Evolutionary conservation across 768 basidiomycete genomes (phyloP), one percentile per base, ranked within the genome.

Genomic region (Gymnopilus junonius): DNA sequence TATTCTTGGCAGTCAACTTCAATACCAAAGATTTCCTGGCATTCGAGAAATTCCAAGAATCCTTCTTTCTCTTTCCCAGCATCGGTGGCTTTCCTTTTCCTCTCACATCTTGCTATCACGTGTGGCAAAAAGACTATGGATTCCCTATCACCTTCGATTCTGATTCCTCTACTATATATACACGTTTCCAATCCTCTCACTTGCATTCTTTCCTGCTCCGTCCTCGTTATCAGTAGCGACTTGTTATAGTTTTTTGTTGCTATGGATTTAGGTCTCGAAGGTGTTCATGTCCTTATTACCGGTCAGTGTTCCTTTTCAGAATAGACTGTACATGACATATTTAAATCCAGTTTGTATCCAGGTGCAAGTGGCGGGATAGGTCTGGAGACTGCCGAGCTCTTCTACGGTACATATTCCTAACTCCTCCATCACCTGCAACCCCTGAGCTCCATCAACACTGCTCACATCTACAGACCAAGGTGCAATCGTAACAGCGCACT

Each of bases 291-390:
- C 39, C 79, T 92, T 17, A 80, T 91, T 29, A 91, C 90, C 62
- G 90, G 90, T 88, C 48, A 42, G 72, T 50, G 2, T 54, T 53
- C n/a, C 3, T 53, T 21, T 25, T 8, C 8, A 12, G 32, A 5
- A 39, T 50, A 8, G 15, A 1, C 20, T 20, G 12, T 4, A 21
- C 32, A 14, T n/a, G n/a, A n/a, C 35, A 29, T 23, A 25, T 8
- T 40, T 3, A 53, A 2, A 25, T 31, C 7, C 55, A 14, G 27
- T 45, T 62, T 35, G 32, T 31, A 27, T 40, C 23, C 11, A 87
- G 91, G 91, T 53, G 90, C 90, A 2, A 90, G 87, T 66, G 90
- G 91, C 3, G 91, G 89, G 0, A 92, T 93, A 35, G 91, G 91
- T 8, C 77, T 90, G 0, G 87, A 84, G 67, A 89, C 87, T 3